Percentiles rank a stretch among this genome's conserved stretches.
Conservation (phyloP, 768 basidiomycete genomes). For the Phylloporus arenicola region DNA sequence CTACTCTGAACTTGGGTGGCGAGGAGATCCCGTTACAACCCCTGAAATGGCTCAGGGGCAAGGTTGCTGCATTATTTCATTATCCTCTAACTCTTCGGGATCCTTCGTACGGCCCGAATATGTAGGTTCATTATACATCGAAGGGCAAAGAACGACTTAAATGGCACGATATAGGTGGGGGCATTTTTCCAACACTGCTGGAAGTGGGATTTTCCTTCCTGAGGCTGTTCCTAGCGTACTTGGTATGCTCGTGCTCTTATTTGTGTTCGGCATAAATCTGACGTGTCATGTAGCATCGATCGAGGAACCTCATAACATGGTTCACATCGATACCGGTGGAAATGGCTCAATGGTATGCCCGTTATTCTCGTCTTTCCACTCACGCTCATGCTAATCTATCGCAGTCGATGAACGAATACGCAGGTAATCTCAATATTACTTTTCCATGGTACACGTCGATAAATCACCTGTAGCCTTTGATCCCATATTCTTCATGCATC, state of each 20-base stretch:
- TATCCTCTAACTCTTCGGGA: conserved; percentile 10
- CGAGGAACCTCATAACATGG: conserved; percentile 18
- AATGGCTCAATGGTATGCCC: conserved; percentile 14
- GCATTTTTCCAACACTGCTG: not conserved
- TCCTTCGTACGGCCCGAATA: conserved; percentile 11
- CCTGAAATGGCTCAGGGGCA: conserved; percentile 13
- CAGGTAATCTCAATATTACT: conserved; percentile 3
- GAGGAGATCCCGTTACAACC: not conserved
- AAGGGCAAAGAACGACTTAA: not conserved
- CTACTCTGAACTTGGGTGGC: conserved; percentile 1
- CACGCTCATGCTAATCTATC: not conserved
- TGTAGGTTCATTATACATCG: conserved; percentile 3
- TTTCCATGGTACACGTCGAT: not conserved
- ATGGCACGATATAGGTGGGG: not conserved
- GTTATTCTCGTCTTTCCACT: not conserved
- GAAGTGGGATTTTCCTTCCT: not conserved
- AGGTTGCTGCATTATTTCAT: conserved; percentile 11
- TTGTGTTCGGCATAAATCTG: not conserved
- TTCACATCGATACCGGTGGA: conserved; percentile 15
- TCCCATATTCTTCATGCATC: conserved; percentile 18
- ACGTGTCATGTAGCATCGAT: conserved; percentile 8
- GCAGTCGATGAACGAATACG: conserved; percentile 16
- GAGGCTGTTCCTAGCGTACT: not conserved
- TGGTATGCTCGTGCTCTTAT: not conserved
- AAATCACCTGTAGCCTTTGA: conserved; percentile 6